Evolutionary conservation across 345 rosid species (phyloP), one percentile per base, ranked within the genome.

Genomic region (Salix brachista): DNA sequence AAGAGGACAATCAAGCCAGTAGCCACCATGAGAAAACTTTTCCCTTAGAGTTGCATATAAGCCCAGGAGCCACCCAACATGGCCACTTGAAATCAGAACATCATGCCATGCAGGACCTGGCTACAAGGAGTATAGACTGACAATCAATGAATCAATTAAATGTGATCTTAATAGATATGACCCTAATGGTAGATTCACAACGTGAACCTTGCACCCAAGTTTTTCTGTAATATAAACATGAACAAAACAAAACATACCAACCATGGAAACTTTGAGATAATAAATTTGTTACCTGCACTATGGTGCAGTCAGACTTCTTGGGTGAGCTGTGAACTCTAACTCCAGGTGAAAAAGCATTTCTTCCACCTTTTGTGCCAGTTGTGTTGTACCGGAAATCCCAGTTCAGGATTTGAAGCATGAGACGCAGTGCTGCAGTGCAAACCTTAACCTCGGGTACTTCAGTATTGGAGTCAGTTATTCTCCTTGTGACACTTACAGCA

Each of bases 91-190:
- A 78, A 96, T 80, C 86, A 96, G 89, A 82, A 88, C 88, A 80
- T 96, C 92, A 83, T 78, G 84, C 99, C 99, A 96, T 44, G 91
- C 87, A 78, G 91, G 85, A 85, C 97, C 99, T 87, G 96, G 99
- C 99, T 96, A 85, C 85, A 86, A 85, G 78, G 78, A 86, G 70
- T 79, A 80, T 6, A 54, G 14, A 60, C 26, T 64, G 36, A 62
- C 70, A 30, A 69, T 70, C 56, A 70, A 66, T 48, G 50, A 54
- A 77, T 72, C 79, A 39, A 70, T 67, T 36, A 26, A 68, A 28
- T 25, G 69, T 60, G 4, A 11, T 42, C 46, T 69, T 36, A 21
- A 58, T 46, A 46, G 52, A 14, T 46, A 46, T 46, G 18, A 14
- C 17, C 52, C 17, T 46, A 46, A 46, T 14, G 52, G 5, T 46